Conservation (phyloP, 805 yeast genomes). For the Metschnikowia aberdeeniae region DNA sequence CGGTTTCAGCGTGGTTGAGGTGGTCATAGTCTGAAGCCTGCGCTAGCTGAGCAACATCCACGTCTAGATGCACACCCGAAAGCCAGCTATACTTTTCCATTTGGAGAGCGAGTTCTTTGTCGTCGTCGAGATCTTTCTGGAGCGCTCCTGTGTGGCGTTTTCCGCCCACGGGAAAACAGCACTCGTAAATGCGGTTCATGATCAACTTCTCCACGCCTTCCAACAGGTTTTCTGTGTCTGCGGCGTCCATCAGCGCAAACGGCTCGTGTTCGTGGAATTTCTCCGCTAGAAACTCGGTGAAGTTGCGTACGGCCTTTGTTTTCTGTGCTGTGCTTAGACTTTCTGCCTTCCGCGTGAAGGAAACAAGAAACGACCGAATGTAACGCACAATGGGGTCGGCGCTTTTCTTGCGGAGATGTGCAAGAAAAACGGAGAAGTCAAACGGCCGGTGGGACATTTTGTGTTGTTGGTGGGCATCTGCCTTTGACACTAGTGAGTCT, state of each 20-base stretch:
- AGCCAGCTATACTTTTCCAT: slow-evolving; percentile 68
- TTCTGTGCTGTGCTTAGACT: slow-evolving; percentile 75
- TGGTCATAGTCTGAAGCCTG: slow-evolving; percentile 32
- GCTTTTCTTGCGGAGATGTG: slow-evolving; percentile 61
- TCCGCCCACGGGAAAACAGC: slow-evolving; percentile 78
- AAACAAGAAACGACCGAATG: slow-evolving; percentile 75
- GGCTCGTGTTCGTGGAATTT: slow-evolving; percentile 66
- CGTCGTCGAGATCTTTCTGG: slow-evolving; percentile 59
- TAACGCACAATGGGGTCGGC: slow-evolving; percentile 91
- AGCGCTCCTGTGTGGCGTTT: slow-evolving; percentile 30
- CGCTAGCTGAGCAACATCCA: slow-evolving; percentile 44
- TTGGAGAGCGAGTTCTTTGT: slow-evolving; percentile 47
- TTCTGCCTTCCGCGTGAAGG: slow-evolving; percentile 57
- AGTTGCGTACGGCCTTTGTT: slow-evolving; percentile 69
- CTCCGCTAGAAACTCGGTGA: slow-evolving; percentile 64
- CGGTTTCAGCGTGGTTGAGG: slow-evolving; percentile 63
- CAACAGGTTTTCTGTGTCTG: slow-evolving; percentile 61
- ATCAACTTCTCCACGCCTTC: slow-evolving; percentile 92
- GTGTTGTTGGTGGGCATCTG: slow-evolving; percentile 33
- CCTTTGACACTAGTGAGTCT: slow-evolving; percentile 14
- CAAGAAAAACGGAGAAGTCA: slow-evolving; percentile 79
- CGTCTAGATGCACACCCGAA: slow-evolving; percentile 71
- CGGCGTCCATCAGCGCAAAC: slow-evolving; percentile 59
- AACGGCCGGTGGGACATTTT: slow-evolving; percentile 50
- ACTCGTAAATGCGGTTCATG: slow-evolving; percentile 78